A percentile compares a stretch with the other conserved stretches of the same genome.
phyloP scores from a whole-genome alignment of 2,329 filamentous ascomycete genomes.

The Aureobasidium pullulans region DNA sequence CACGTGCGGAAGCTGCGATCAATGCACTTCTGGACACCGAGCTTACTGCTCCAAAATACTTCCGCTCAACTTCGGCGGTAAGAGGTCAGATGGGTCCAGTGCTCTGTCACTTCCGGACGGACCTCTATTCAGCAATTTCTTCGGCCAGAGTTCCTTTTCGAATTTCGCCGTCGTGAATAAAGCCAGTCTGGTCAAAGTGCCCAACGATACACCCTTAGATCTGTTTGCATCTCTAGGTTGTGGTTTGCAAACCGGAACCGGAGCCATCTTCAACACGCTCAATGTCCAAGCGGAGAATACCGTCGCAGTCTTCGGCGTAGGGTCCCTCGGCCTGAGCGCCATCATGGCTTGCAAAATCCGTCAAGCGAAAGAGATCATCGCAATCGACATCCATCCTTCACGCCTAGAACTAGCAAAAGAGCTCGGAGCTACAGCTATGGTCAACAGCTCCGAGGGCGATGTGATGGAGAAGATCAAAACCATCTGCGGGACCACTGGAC shows the following conservation, averaged over 20 bases:
- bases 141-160: slow-evolving; percentile 34
- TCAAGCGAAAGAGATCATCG: slow-evolving; percentile 34
- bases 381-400: slow-evolving; percentile 30
- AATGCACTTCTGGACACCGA: slow-evolving; percentile 37
- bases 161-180: slow-evolving; percentile 25
- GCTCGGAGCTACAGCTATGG: slow-evolving; percentile 33
- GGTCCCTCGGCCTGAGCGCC: slow-evolving; percentile 40
- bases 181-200: background rate
- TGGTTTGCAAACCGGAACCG: slow-evolving; percentile 40
- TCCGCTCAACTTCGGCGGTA: slow-evolving; percentile 31
- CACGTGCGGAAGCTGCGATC: slow-evolving; percentile 36
- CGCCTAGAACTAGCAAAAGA: slow-evolving; percentile 33
- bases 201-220: background rate
- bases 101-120: background rate
- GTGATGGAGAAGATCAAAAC: background rate
- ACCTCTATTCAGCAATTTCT: slow-evolving; percentile 25
- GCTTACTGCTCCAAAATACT: slow-evolving; percentile 41
- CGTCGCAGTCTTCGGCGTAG: slow-evolving; percentile 38
- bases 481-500: background rate
- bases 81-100: background rate
- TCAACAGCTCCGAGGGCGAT: slow-evolving; percentile 26
- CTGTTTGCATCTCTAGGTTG: slow-evolving; percentile 38
- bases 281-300: slow-evolving; percentile 29
- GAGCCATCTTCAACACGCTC: slow-evolving; percentile 33
- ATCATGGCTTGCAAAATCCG: slow-evolving; percentile 43